Base-by-base conservation (phyloP, 768 basidiomycete genomes). In the Candolleomyces eurysporus region DNA sequence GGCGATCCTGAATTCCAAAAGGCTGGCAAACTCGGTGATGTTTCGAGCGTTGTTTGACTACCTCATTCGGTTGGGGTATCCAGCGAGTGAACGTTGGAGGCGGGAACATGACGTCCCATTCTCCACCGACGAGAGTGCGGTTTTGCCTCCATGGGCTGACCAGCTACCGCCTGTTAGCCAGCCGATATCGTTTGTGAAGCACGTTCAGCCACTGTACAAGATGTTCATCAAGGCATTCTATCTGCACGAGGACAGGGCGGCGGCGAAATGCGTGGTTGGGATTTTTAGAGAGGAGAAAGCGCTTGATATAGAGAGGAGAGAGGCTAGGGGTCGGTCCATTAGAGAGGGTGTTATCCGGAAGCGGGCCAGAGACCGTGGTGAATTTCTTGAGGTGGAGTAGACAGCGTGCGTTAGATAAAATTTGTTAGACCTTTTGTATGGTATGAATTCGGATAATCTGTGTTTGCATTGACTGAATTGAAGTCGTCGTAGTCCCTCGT, bases 151-250 rank as follows among this genome's bases (percentile, higher is more conserved):
- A 26, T 26, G 26, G 26, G 26, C 26, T 26, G 26, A 26, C 26
- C 26, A 26, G 26, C 26, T 26, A 26, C 48, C 14, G 22, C 80
- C 10, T 70, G 71, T 43, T 61, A 75, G n/a, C 58, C 76, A 51
- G 45, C 72, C 74, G 21, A 76, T 88, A 58, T 84, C 81, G 3
- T 88, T 86, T 58, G 75, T 78, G 60, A 78, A 74, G 59, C 88
- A 91, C 68, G 78, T 85, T n/a, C 75, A 78, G 60, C 91, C 91
- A 46, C 67, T 92, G 71, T 88, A 87, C 71, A 87, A 80, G 76
- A 86, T 86, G 84, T 86, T 92, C 72, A 83, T 89, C 67, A 85
- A 81, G 66, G 85, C 84, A 14, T 81, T 92, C 63, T 80, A 84
- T 68, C 55, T 76, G 46, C 73, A 84, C 31, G 79, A 79, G 21